A percentile compares a stretch with the other conserved stretches of the same genome.
These are phyloP conservation scores for Talaromyces sp. DNA, from an alignment of 2,329 filamentous ascomycete genomes.

Conservation along the genomic window DNA sequence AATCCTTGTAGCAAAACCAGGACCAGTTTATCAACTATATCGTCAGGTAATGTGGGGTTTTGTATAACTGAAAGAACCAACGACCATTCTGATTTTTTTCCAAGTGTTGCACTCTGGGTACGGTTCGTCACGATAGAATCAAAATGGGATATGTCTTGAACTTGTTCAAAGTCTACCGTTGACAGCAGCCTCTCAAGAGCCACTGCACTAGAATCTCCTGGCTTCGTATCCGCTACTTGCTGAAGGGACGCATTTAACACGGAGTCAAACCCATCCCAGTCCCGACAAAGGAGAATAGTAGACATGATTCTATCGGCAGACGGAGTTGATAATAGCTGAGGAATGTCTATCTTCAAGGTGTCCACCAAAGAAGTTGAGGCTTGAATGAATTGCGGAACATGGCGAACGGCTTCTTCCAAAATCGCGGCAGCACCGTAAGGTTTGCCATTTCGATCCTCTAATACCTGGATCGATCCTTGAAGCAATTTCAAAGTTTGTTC, in stretches of 20 bases:
- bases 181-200: slow-evolving; percentile 35
- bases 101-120: slow-evolving; percentile 29
- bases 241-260: slow-evolving; percentile 31
- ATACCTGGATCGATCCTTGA: slow-evolving; percentile 43
- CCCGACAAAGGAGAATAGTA: slow-evolving; percentile 54
- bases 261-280: slow-evolving; percentile 35
- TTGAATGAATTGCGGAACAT: slow-evolving; percentile 36
- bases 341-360: slow-evolving; percentile 53
- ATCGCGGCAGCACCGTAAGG: slow-evolving; percentile 59
- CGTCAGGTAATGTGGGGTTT: slow-evolving; percentile 29
- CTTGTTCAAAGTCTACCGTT: slow-evolving; percentile 30
- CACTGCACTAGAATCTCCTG: slow-evolving; percentile 24
- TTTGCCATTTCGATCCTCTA: slow-evolving; percentile 55
- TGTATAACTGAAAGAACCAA: slow-evolving; percentile 32
- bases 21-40: slow-evolving; percentile 30
- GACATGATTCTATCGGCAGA: slow-evolving; percentile 63
- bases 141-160: slow-evolving; percentile 29
- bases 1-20: slow-evolving; percentile 35
- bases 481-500: slow-evolving; percentile 35
- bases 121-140: slow-evolving; percentile 29
- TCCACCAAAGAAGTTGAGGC: slow-evolving; percentile 38
- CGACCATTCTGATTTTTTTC: slow-evolving; percentile 31
- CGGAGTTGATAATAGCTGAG: slow-evolving; percentile 59
- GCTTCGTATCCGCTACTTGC: slow-evolving; percentile 26
- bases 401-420: slow-evolving; percentile 48